Conservation (phyloP, 768 basidiomycete species). For the Crepidotus variabilis region DNA sequence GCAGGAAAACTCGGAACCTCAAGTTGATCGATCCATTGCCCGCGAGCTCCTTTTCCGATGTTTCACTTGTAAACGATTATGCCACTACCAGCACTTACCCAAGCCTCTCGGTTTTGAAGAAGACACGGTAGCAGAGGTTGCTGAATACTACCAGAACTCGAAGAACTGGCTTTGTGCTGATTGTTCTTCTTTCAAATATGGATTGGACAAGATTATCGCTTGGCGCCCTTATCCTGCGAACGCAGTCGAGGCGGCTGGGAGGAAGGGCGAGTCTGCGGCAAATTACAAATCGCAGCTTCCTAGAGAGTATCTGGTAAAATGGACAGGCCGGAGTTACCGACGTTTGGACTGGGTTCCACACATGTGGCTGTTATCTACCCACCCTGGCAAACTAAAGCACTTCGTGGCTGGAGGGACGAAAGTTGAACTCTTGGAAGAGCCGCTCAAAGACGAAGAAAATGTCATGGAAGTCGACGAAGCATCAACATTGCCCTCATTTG, state of each 20-base stretch:
- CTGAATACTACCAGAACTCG: conserved; percentile 53
- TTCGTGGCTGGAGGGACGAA: conserved; percentile 70
- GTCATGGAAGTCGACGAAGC: conserved; percentile 23
- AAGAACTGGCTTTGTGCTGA: conserved; percentile 70
- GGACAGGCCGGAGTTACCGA: conserved; percentile 75
- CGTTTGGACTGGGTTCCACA: conserved; percentile 89
- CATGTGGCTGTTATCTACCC: conserved; percentile 79
- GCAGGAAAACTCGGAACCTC: conserved; percentile 21
- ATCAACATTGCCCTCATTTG: conserved; percentile 29
- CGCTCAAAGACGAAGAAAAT: conserved; percentile 29
- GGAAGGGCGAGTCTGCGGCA: conserved; percentile 32
- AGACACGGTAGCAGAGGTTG: conserved; percentile 41
- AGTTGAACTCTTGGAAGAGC: conserved; percentile 57
- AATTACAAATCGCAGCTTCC: conserved; percentile 62
- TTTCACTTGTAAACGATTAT: conserved; percentile 73
- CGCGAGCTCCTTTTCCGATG: conserved; percentile 75
- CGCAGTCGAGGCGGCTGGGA: conserved; percentile 48
- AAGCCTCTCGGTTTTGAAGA: conserved; percentile 34
- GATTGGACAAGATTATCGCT: conserved; percentile 82
- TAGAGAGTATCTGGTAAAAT: conserved; percentile 94
- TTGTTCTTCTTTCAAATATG: conserved; percentile 67
- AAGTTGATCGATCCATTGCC: conserved; percentile 4
- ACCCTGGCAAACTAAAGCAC: conserved; percentile 64
- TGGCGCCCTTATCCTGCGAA: conserved; percentile 81
- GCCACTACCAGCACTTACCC: conserved; percentile 77